Evolutionary conservation across 257 asterid genomes (phyloP).

Genomic region (Nicotiana otophora): DNA sequence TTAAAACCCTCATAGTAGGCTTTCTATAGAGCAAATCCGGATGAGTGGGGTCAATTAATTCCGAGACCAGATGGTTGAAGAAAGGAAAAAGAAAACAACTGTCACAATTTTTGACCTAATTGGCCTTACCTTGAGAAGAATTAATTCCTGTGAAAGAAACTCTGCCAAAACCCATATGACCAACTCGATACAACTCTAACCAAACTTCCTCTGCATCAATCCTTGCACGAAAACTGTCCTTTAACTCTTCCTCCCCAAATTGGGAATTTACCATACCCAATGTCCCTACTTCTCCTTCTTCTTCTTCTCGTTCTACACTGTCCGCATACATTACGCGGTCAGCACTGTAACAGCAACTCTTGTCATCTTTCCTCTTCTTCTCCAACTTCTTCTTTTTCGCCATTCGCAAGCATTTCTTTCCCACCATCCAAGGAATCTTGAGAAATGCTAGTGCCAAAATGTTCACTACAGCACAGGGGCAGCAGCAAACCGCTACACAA

Average conservation of each 20-base stretch:
- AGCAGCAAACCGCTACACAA: conserved; percentile 93
- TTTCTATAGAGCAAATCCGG: background rate
- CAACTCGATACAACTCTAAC: conserved; percentile 62
- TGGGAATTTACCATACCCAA: conserved; percentile 14
- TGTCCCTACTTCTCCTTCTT: conserved; percentile 12
- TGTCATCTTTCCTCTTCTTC: conserved; percentile 19
- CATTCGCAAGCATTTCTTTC: conserved; percentile 42
- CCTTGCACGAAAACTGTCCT: conserved; percentile 36
- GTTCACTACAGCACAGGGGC: conserved; percentile 89
- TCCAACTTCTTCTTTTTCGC: conserved; percentile 26
- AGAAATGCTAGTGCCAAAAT: conserved; percentile 57
- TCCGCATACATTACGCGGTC: conserved; percentile 11
- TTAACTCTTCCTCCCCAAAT: conserved; percentile 32
- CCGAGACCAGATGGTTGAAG: background rate
- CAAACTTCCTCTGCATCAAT: conserved; percentile 54
- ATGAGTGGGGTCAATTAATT: background rate
- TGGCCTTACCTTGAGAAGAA: conserved; percentile 33
- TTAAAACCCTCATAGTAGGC: background rate
- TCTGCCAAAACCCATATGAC: conserved; percentile 88
- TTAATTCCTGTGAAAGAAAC: conserved; percentile 67
- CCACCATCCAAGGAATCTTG: conserved; percentile 81
- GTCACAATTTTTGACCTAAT: conserved; percentile 10
- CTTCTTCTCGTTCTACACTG: conserved; percentile 23
- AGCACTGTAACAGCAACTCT: background rate
- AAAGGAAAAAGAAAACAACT: background rate